Conservation (phyloP, 352 stramenopile species). For the Phytophthora colocasiae region DNA sequence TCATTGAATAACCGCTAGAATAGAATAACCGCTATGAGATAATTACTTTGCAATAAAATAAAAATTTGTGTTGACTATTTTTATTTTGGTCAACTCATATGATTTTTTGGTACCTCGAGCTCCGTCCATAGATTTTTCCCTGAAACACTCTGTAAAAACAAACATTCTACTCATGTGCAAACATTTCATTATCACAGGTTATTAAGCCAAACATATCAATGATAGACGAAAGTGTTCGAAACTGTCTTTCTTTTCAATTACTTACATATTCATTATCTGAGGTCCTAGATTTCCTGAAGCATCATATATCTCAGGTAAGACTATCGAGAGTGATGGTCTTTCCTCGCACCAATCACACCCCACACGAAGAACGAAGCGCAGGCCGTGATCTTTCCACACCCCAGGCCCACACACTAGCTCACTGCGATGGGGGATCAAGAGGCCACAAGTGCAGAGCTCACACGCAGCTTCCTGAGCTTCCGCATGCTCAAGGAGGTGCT, state of each 20-base stretch:
- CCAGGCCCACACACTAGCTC: conserved; percentile 10
- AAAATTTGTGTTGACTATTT: no score
- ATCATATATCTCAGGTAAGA: conserved; percentile 9
- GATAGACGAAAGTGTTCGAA: neutral
- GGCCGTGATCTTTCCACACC: conserved; percentile 7
- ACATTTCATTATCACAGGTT: conserved; percentile 5
- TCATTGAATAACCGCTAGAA: no score
- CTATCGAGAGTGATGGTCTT: conserved; percentile 32
- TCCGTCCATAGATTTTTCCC: no score
- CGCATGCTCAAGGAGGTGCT: conserved; percentile 82
- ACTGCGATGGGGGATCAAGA: conserved; percentile 37
- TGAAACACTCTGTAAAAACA: no score
- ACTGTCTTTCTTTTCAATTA: neutral
- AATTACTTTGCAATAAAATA: no score
- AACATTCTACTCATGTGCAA: neutral
- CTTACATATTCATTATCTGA: neutral
- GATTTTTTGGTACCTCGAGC: no score
- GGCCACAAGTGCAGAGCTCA: conserved; percentile 47
- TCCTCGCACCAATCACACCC: conserved; percentile 21
- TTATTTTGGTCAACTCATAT: no score
- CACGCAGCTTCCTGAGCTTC: conserved; percentile 72
- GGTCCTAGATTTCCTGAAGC: neutral
- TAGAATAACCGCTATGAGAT: no score
- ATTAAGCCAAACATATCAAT: neutral
- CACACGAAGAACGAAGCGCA: conserved; percentile 26